Conservation (phyloP, 257 asterid species). For the Nicotiana knightiana region DNA sequence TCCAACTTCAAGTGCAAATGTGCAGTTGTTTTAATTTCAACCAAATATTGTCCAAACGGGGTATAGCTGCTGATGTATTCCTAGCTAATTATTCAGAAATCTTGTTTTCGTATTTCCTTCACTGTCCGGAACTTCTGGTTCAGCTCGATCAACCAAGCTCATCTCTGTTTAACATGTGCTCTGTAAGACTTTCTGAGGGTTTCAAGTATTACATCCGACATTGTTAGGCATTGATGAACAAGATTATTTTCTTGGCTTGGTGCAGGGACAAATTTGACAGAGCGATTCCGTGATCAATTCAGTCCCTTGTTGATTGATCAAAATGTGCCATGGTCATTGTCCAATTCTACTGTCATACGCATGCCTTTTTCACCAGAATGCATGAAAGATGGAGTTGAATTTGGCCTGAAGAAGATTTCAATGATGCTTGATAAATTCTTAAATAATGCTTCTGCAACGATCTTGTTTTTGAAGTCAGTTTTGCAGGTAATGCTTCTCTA, state of each 20-base stretch:
- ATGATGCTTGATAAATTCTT: slow-evolving; percentile 53
- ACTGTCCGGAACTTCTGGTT: not conserved
- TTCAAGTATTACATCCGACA: not conserved
- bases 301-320: slow-evolving; percentile 69
- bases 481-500: slow-evolving; percentile 47
- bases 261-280: slow-evolving; percentile 79
- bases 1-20: not conserved
- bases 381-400: slow-evolving; percentile 50
- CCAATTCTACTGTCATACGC: slow-evolving; percentile 73
- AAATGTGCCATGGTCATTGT: slow-evolving; percentile 61
- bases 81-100: not conserved
- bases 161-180: not conserved
- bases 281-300: slow-evolving; percentile 83
- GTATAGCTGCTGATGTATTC: not conserved
- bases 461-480: slow-evolving; percentile 70
- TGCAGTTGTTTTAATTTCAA: not conserved
- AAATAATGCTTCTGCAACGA: slow-evolving; percentile 63
- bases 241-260: not conserved
- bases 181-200: not conserved
- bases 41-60: not conserved
- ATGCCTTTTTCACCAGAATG: slow-evolving; percentile 76
- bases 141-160: not conserved
- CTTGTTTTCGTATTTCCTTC: too few relatives aligned
- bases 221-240: not conserved
- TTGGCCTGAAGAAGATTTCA: slow-evolving; percentile 40